Evolutionary conservation across 805 yeast genomes (phyloP).

Genomic region (Candida methanosorbosa): DNA sequence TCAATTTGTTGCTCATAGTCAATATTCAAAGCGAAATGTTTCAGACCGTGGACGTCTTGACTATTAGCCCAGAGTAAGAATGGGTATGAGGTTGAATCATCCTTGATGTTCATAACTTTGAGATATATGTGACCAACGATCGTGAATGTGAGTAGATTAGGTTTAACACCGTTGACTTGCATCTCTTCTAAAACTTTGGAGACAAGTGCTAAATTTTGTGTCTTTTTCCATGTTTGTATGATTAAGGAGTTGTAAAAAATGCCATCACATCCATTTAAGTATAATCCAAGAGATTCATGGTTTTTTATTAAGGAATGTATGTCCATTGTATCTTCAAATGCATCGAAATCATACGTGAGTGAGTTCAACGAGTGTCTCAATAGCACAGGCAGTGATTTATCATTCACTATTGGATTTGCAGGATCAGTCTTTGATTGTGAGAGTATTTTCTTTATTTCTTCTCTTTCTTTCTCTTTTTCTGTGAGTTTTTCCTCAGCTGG

Average conservation of each 20-base stretch:
- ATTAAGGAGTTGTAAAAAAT: constrained; percentile 21
- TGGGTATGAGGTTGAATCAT: constrained; percentile 12
- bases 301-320: constrained; percentile 16
- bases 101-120: constrained; percentile 19
- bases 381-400: constrained; percentile 18
- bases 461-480: neutral
- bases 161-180: constrained; percentile 20
- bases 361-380: constrained; percentile 19
- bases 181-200: constrained; percentile 19
- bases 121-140: constrained; percentile 17
- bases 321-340: constrained; percentile 15
- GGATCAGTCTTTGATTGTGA: constrained; percentile 15
- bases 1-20: too few relatives aligned
- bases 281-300: constrained; percentile 20
- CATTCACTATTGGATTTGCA: constrained; percentile 14
- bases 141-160: constrained; percentile 19
- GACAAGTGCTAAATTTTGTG: constrained; percentile 17
- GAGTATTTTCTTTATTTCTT: constrained; percentile 7
- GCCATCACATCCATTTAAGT: constrained; percentile 21
- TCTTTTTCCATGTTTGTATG: constrained; percentile 18
- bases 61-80: constrained; percentile 21
- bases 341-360: constrained; percentile 21
- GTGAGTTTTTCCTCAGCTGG: neutral
- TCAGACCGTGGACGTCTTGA: constrained; percentile 13
- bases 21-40: too few relatives aligned